Evolutionary conservation across 2,329 filamentous ascomycete genomes (phyloP).

Genomic region (Fusarium staphyleae): DNA sequence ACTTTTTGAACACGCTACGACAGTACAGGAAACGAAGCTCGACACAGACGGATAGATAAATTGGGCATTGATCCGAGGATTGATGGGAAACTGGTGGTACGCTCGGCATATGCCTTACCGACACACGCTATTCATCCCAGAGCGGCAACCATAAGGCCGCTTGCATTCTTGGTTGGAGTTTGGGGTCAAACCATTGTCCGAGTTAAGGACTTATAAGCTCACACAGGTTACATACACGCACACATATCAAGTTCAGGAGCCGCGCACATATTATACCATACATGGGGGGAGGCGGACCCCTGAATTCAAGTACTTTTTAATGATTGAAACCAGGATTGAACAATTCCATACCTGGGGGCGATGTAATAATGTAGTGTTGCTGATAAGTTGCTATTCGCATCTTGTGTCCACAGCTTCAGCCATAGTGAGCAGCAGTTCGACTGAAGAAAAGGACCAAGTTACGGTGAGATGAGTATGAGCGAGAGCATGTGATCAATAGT

Average conservation of each 20-base stretch:
- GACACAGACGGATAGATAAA: constrained; percentile 20
- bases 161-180: constrained; percentile 33
- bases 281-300: constrained; percentile 14
- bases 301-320: constrained; percentile 23
- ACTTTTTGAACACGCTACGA: constrained; percentile 22
- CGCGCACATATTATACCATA: constrained; percentile 29
- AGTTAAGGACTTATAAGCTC: constrained; percentile 15
- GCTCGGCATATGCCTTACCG: constrained; percentile 1
- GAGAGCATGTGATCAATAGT: constrained; percentile 11
- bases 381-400: neutral
- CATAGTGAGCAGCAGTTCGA: neutral
- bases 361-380: neutral
- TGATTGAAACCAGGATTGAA: constrained; percentile 2
- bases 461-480: constrained; percentile 9
- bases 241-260: constrained; percentile 16
- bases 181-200: constrained; percentile 19
- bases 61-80: constrained; percentile 16
- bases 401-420: neutral
- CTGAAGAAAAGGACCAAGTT: neutral
- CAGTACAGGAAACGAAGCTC: constrained; percentile 12
- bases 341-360: neutral
- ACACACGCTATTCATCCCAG: constrained; percentile 17
- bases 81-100: neutral
- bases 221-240: constrained; percentile 21
- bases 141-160: constrained; percentile 18